Evolutionary conservation across 2,329 filamentous ascomycete genomes (phyloP), one percentile per base, ranked within the genome.

Genomic region (Sporothrix variecibatus): DNA sequence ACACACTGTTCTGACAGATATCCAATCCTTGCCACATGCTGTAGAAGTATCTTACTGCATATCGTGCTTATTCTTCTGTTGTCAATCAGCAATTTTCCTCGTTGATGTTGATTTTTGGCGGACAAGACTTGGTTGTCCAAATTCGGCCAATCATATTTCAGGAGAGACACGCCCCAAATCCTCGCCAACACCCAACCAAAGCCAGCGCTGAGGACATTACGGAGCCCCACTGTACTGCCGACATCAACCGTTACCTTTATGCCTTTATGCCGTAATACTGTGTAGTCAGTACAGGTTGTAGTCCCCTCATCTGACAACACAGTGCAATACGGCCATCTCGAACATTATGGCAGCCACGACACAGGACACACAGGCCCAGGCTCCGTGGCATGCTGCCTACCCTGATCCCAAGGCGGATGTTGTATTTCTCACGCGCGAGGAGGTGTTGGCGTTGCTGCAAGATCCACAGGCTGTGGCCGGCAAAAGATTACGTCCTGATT

Each of bases 401-500:
- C 74, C 74, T 8, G 65, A 46, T 2, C 74, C 74, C 9, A 73
- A 71, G 51, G 23, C 43, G 5, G 38, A 70, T 8, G 38, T 40
- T 11, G 64, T 28, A 17, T 56, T 51, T 17, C n/a, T 73, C 4
- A 38, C 40, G 1, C 72, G 64, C 17, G 72, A 60, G 7, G 51
- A 68, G 1, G 64, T 73, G 3, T 23, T 73, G 3, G 23, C 28
- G 5, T 9, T 62, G 49, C 6, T 73, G 31, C 23, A 69, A 5
- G 64, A 65, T 5, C 12, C 28, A 3, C 15, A 20, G 31, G 2
- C 6, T 1, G 31, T 60, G 0, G 23, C 34, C 11, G 75, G 74
- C 65, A 77, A 77, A 77, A 51, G 79, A 82, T 58, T 82, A 79
- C 71, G 75, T 82, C n/a, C 76, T 84, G 7, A 78, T 85, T 4